These are phyloP conservation scores for Colletotrichum plurivorum DNA, from an alignment of 2,329 filamentous ascomycete species.

Conservation along the genomic window DNA sequence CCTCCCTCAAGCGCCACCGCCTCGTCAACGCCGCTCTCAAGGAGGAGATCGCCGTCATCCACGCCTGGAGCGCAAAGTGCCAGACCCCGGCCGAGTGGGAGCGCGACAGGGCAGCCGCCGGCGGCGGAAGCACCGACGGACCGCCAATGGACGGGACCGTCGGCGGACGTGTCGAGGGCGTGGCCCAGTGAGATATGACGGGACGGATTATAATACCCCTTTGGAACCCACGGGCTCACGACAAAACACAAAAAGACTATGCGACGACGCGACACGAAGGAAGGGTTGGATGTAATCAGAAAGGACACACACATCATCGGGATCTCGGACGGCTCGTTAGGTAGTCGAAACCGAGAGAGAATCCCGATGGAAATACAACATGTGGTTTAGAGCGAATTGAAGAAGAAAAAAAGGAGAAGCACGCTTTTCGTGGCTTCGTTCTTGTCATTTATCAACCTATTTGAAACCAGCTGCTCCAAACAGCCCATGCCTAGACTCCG, in stretches of 20 bases:
- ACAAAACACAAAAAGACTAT: background rate
- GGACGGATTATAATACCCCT: background rate
- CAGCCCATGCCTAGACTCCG: constrained; percentile 38
- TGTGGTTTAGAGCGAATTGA: constrained; percentile 14
- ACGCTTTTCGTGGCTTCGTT: constrained; percentile 40
- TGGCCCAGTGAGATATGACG: constrained; percentile 37
- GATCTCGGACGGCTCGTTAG: constrained; percentile 25
- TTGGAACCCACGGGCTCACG: background rate
- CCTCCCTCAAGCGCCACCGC: constrained; percentile 86
- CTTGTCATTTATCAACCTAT: constrained; percentile 41
- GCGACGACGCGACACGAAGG: constrained; percentile 5
- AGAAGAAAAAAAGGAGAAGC: constrained; percentile 29
- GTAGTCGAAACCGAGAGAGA: constrained; percentile 13
- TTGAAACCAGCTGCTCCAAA: constrained; percentile 31
- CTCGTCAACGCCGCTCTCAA: constrained; percentile 88
- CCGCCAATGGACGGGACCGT: constrained; percentile 62
- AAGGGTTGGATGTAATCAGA: constrained; percentile 6
- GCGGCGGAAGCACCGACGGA: constrained; percentile 42
- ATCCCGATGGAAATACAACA: constrained; percentile 13
- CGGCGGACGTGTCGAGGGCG: constrained; percentile 58
- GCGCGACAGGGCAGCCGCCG: constrained; percentile 65
- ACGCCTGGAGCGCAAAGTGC: constrained; percentile 96
- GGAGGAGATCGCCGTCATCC: constrained; percentile 89
- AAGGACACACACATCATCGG: constrained; percentile 2
- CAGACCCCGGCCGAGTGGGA: constrained; percentile 93